Percentiles rank a stretch among this genome's conserved stretches.
phyloP scores from a whole-genome alignment of 2,329 filamentous ascomycete genomes.

The Macroventuria anomochaeta region DNA sequence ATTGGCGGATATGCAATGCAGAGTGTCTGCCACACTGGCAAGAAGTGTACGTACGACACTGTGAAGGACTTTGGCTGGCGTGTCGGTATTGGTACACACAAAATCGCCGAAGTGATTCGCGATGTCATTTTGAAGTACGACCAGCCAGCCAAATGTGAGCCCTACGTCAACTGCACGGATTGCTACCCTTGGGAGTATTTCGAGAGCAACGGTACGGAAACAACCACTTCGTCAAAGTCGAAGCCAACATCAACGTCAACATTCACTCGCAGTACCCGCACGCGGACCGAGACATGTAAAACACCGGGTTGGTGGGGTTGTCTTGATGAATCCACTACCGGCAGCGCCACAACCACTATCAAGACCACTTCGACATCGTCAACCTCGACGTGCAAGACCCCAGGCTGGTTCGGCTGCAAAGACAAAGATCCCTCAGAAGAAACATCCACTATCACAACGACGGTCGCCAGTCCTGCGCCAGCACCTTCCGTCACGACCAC shows the following conservation, averaged over 20 bases:
- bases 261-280: constrained; percentile 52
- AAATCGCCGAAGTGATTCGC: constrained; percentile 84
- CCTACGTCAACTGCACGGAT: constrained; percentile 80
- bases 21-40: constrained; percentile 87
- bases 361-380: constrained; percentile 47
- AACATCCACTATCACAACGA: constrained; percentile 49
- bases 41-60: constrained; percentile 89
- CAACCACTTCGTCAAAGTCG: constrained; percentile 64
- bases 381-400: constrained; percentile 55
- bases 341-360: constrained; percentile 55
- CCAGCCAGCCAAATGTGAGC: constrained; percentile 75
- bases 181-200: constrained; percentile 95
- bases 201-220: constrained; percentile 85
- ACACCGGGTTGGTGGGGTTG: constrained; percentile 94
- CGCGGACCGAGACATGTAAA: constrained; percentile 83
- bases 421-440: constrained; percentile 37
- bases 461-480: constrained; percentile 33
- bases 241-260: constrained; percentile 57
- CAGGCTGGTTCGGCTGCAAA: constrained; percentile 72
- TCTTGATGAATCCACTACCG: constrained; percentile 68
- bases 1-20: constrained; percentile 94
- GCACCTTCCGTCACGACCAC: constrained; percentile 43
- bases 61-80: constrained; percentile 92
- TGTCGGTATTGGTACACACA: constrained; percentile 88
- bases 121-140: constrained; percentile 88